These are phyloP conservation scores for Potentilla sterilis DNA, from an alignment of 306 rosid species.

Conservation along the genomic window DNA sequence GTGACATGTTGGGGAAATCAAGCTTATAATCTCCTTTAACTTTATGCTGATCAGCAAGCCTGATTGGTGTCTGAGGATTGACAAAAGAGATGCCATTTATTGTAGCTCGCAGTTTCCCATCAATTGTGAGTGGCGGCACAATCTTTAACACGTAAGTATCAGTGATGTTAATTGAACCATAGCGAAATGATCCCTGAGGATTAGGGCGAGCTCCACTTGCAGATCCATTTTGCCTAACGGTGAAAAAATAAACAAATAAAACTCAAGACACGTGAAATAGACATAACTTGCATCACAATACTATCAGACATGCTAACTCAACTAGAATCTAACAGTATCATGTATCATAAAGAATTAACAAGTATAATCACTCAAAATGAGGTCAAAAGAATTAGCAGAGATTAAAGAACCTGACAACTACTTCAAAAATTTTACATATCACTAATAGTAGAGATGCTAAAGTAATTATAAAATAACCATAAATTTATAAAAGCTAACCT, in stretches of 20 bases:
- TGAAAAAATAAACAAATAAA: slow-evolving; percentile 1
- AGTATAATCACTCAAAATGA: background rate
- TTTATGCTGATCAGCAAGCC: slow-evolving; percentile 69
- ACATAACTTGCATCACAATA: background rate
- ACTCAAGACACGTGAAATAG: slow-evolving; percentile 4
- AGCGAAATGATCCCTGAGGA: slow-evolving; percentile 88
- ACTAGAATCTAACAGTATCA: background rate
- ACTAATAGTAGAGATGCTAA: background rate
- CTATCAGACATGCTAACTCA: background rate
- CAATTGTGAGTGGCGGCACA: slow-evolving; percentile 49
- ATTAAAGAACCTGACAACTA: background rate
- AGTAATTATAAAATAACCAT: background rate
- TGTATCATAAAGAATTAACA: background rate
- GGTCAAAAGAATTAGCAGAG: background rate
- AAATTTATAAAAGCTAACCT: slow-evolving; percentile 50
- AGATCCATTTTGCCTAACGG: slow-evolving; percentile 67
- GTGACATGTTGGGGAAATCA: slow-evolving; percentile 69
- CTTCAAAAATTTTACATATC: background rate
- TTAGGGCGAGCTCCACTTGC: slow-evolving; percentile 97
- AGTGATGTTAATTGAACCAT: slow-evolving; percentile 77
- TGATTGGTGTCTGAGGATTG: slow-evolving; percentile 67
- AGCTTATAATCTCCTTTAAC: slow-evolving; percentile 73
- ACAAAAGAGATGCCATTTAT: slow-evolving; percentile 79
- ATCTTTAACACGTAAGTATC: slow-evolving; percentile 63
- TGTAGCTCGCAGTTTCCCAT: slow-evolving; percentile 51